phyloP scores from a whole-genome alignment of 2,329 filamentous ascomycete species.

The Podosphaera aphanis region DNA sequence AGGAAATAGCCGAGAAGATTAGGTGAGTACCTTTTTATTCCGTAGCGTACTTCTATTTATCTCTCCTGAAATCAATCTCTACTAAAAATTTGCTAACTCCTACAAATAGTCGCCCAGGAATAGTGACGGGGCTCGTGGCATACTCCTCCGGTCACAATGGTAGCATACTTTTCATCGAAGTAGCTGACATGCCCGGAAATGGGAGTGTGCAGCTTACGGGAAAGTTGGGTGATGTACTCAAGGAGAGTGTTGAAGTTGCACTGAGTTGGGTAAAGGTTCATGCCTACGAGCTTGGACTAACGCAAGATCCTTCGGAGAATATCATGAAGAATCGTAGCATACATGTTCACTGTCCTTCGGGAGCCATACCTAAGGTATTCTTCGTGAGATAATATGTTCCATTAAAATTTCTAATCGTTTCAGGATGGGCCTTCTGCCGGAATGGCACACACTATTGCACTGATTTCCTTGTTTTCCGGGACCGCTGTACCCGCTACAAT shows the following conservation, averaged over 20 bases:
- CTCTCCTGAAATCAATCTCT: too few species aligned
- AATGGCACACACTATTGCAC: slow-evolving; percentile 76
- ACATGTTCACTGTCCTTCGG: slow-evolving; percentile 87
- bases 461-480: slow-evolving; percentile 73
- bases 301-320: slow-evolving; percentile 57
- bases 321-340: slow-evolving; percentile 90
- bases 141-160: slow-evolving; percentile 85
- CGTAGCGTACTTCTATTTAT: slow-evolving; percentile 1
- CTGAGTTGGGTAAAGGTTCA: slow-evolving; percentile 94
- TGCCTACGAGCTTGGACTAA: slow-evolving; percentile 72
- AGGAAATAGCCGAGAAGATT: slow-evolving; percentile 77
- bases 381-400: slow-evolving; percentile 19
- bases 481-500: slow-evolving; percentile 74
- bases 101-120: slow-evolving; percentile 45
- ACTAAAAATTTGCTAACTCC: not conserved
- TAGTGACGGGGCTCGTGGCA: slow-evolving; percentile 88
- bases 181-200: slow-evolving; percentile 85
- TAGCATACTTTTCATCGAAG: slow-evolving; percentile 93
- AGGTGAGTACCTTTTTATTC: slow-evolving; percentile 13
- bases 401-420: not conserved
- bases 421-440: slow-evolving; percentile 73
- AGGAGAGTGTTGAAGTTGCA: slow-evolving; percentile 90
- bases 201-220: slow-evolving; percentile 87
- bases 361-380: slow-evolving; percentile 80
- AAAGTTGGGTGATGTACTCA: slow-evolving; percentile 86